A percentile compares a stretch with the other conserved stretches of the same genome.
Evolutionary conservation across 2,329 filamentous ascomycete species (phyloP).

Genomic region (Fusarium succisae): DNA sequence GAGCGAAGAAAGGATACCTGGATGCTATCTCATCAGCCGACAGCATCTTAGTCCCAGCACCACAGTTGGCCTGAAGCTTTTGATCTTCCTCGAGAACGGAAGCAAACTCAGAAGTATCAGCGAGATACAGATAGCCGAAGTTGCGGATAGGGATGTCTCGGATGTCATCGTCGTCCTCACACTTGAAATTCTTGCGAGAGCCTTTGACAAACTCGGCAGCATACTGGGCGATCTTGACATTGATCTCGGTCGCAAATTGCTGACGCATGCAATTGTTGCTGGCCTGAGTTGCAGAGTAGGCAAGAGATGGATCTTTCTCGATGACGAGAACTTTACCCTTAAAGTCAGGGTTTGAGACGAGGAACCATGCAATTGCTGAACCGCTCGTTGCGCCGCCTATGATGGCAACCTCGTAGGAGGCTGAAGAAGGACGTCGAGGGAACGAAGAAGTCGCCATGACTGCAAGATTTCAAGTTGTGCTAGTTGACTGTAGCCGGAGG

Average conservation of each 20-base stretch:
- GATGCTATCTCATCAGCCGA: constrained; percentile 1
- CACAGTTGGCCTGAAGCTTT: constrained; percentile 1
- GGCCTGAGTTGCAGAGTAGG: constrained; percentile 13
- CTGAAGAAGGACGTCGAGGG: neutral
- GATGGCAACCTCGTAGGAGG: constrained; percentile 3
- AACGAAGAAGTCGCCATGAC: neutral
- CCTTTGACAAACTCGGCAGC: constrained; percentile 13
- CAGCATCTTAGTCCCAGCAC: constrained; percentile 8
- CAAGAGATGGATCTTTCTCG: constrained; percentile 1
- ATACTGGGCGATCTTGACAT: constrained; percentile 16
- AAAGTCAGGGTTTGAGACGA: constrained; percentile 12
- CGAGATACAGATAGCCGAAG: constrained; percentile 22
- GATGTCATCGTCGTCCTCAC: neutral
- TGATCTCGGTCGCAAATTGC: constrained; percentile 19
- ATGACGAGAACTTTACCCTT: constrained; percentile 13
- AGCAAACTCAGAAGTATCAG: neutral
- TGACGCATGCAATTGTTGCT: constrained; percentile 26
- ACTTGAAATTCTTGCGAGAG: constrained; percentile 11
- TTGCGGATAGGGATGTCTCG: constrained; percentile 6
- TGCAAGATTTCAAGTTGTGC: neutral
- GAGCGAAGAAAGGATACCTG: constrained; percentile 10
- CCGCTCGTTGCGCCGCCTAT: constrained; percentile 19
- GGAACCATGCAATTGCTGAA: constrained; percentile 19
- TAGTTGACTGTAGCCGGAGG: too few relatives aligned
- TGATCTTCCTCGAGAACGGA: constrained; percentile 1